Base-by-base conservation (phyloP, 345 rosid genomes). In the Eutrema yunnanense region DNA sequence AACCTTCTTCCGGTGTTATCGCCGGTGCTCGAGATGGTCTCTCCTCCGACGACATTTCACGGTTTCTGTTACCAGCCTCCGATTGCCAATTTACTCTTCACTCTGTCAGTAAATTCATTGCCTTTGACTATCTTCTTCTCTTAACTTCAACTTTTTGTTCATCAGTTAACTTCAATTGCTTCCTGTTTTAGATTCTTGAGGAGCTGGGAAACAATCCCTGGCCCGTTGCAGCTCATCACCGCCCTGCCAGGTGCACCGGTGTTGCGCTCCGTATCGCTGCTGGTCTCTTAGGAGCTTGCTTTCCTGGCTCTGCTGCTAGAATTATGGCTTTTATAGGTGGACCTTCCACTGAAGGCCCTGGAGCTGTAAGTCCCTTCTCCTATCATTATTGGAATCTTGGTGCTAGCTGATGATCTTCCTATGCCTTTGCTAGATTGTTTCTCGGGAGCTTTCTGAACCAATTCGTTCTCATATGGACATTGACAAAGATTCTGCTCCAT, bases 271-370 rank as follows among this genome's bases (percentile, higher is more conserved):
- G 92, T 63, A 84, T 95, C 11, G 96, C 97, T 72, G 90, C 99
- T 57, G 44, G 84, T 76, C 83, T 95, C 77, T 81, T 92, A 76
- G 90, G 99, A 74, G 96, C 92, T 64, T 92, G 97, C 66, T 93
- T 89, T 75, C 97, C 99, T 61, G 99, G 99, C 59, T 89, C 86
- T 58, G 96, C 93, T 73, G 99, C 97, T 68, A 86, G 97, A 65
- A 95, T 95, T 72, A 81, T 95, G 96, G 96, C 99, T 42, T 89
- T 90, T 76, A 40, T 92, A 33, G 97, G 97, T n/a, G 99, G 99
- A 55, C 99, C 97, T 61, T 84, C 97, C 32, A 90, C 97, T 0
- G 83, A 84, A 71, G 97, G 97, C 53, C 87, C 84, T 73, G 96
- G 93, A 58, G 88, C 96, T 80, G 99, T 87, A 83, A 79, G 90